Conservation (phyloP, 257 asterid genomes). For the Petrea volubilis region DNA sequence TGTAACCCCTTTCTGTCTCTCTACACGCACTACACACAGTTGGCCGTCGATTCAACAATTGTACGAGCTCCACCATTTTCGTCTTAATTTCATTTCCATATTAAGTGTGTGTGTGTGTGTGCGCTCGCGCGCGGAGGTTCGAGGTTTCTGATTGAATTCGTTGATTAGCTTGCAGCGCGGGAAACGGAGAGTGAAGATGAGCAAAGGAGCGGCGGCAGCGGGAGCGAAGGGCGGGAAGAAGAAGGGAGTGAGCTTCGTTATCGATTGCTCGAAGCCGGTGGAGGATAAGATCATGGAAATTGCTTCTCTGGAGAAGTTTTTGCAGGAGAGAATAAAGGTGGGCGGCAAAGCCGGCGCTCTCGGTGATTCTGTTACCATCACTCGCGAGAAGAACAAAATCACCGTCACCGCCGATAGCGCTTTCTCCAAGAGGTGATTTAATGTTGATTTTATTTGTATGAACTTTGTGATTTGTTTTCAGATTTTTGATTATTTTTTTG, state of each 20-base stretch:
- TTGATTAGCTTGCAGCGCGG: constrained; percentile 6
- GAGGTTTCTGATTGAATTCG: constrained; percentile 8
- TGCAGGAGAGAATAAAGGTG: constrained; percentile 57
- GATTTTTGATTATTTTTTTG: neutral
- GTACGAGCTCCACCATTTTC: constrained; percentile 10
- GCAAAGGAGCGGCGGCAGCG: constrained; percentile 41
- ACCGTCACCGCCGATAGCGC: constrained; percentile 44
- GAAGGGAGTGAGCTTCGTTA: constrained; percentile 48
- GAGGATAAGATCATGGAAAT: constrained; percentile 61
- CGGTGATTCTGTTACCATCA: constrained; percentile 45
- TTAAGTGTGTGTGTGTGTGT: neutral
- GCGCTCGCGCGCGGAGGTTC: neutral
- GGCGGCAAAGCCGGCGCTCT: constrained; percentile 65
- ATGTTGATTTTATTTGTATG: neutral
- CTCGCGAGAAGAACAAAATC: constrained; percentile 53
- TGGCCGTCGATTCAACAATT: constrained; percentile 15
- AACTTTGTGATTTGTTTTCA: neutral
- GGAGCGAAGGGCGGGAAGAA: constrained; percentile 53
- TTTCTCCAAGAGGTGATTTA: constrained; percentile 49
- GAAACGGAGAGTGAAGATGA: constrained; percentile 40
- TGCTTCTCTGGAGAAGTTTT: constrained; percentile 52
- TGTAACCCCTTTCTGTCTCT: neutral
- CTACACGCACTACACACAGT: constrained; percentile 19
- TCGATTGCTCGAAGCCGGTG: constrained; percentile 54
- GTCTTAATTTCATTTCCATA: neutral